Evolutionary conservation across 805 yeast genomes (phyloP), one percentile per base, ranked within the genome.

Genomic region (Lipomyces mesembrius): DNA sequence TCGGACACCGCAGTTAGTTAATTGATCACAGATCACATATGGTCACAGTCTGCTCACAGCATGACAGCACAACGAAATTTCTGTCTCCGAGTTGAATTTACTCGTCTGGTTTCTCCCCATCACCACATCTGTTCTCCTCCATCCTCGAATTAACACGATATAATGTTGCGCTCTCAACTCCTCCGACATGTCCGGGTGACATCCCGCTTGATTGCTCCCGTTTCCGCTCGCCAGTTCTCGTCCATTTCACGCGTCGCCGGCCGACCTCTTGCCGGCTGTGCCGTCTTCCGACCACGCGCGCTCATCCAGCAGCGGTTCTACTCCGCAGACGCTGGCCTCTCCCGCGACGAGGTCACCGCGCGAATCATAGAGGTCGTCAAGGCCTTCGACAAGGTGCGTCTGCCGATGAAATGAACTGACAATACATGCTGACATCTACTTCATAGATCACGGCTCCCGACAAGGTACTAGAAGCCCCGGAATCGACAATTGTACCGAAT

Each of bases 361-460:
- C 87, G 98, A 81, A 90, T 95, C 63, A 81, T 89, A 69, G 91
- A 89, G 75, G 97, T 95, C 65, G 83, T 89, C 78, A 83, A 83
- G 76, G 83, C 87, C 39, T 86, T 88, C 73, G 86, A 83, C 78
- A 88, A 88, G 79, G 84, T 85, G 29, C 54, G 51, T 58, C 39
- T 37, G 51, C 32, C 9, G 55, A 52, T 52, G 55, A 52, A 25
- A 8, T 14, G 9, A 29, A 25, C 20, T 52, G 27, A 52, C n/a
- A 25, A 52, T 34, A 39, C 34, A 8, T 46, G 68, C 62, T 79
- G 57, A 69, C 74, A 29, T 61, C 59, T 59, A 51, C 9, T n/a
- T 37, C 53, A 3, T 25, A 70, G 72, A 66, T 72, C 62, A 68
- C 72, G 53, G 67, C 71, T 57, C 66, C 74, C 12, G 59, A 63